Evolutionary conservation across 345 rosid genomes (phyloP).

Genomic region (Litchi chinensis): DNA sequence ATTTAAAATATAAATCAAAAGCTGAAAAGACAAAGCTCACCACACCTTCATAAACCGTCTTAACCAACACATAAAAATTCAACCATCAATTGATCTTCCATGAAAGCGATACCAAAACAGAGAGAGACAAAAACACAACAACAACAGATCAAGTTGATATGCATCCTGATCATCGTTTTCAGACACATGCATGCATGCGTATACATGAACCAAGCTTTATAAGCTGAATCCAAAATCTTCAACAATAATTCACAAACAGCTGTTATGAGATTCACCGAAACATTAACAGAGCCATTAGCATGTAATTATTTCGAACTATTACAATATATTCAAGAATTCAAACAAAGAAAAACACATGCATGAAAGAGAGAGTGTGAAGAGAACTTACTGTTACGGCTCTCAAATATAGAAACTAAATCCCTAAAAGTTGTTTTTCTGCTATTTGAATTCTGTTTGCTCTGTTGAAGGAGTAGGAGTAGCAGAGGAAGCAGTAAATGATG

Average conservation of each 20-base stretch:
- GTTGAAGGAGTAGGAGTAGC: not conserved
- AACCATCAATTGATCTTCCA: not conserved
- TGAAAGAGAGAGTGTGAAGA: not conserved
- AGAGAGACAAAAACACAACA: not conserved
- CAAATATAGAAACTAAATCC: not conserved
- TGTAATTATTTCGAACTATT: not conserved
- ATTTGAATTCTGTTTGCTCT: not conserved
- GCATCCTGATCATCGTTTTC: not conserved
- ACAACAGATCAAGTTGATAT: not conserved
- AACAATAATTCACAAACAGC: not conserved
- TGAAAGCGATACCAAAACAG: not conserved
- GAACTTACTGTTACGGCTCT: constrained; percentile 18
- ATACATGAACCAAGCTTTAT: not conserved
- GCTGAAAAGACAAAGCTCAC: not conserved
- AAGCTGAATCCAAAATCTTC: not conserved
- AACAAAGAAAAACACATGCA: not conserved
- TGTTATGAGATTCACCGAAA: not conserved
- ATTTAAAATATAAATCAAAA: not conserved
- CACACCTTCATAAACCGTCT: not conserved
- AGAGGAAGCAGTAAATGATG: constrained; percentile 11
- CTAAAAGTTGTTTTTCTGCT: not conserved
- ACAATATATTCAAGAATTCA: not conserved
- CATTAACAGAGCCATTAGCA: not conserved
- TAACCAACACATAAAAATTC: not conserved
- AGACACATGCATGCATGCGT: constrained; percentile 21